These are phyloP conservation scores for Effrenium voratum DNA, from an alignment of 73 alveolate species.

Conservation along the genomic window DNA sequence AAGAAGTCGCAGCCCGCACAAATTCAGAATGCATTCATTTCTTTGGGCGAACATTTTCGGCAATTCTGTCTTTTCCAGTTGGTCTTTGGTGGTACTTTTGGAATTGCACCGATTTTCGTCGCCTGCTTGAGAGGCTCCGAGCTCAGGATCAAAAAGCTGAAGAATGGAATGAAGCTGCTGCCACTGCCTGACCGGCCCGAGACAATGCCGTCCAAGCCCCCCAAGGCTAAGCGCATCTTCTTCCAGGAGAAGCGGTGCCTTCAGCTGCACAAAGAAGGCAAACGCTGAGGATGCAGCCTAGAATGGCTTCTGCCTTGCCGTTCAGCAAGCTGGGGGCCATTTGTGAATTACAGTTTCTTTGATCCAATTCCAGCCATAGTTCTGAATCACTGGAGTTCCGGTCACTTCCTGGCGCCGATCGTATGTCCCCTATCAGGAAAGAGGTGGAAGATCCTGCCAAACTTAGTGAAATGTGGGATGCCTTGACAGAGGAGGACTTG, in stretches of 20 bases:
- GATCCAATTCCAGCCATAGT: neutral
- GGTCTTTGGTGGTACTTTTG: neutral
- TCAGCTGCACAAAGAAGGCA: neutral
- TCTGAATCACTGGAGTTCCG: neutral
- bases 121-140: neutral
- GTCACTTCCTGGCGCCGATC: neutral
- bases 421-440: neutral
- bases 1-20: conserved; percentile 20
- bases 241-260: conserved; percentile 67
- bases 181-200: conserved; percentile 68
- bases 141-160: conserved; percentile 61
- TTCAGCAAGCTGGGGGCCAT: no score
- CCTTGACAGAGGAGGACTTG: conserved; percentile 63
- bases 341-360: no score
- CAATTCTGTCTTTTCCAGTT: neutral
- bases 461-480: conserved; percentile 67
- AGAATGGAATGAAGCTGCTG: conserved; percentile 70
- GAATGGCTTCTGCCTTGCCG: no score
- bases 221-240: conserved; percentile 51
- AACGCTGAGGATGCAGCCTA: no score
- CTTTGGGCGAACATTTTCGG: neutral
- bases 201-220: conserved; percentile 60
- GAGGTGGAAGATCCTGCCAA: conserved; percentile 62
- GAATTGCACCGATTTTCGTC: no score
- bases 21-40: neutral